Evolutionary conservation across 2,329 filamentous ascomycete species (phyloP), one percentile per base, ranked within the genome.

Genomic region (Pseudocercospora fuligena): DNA sequence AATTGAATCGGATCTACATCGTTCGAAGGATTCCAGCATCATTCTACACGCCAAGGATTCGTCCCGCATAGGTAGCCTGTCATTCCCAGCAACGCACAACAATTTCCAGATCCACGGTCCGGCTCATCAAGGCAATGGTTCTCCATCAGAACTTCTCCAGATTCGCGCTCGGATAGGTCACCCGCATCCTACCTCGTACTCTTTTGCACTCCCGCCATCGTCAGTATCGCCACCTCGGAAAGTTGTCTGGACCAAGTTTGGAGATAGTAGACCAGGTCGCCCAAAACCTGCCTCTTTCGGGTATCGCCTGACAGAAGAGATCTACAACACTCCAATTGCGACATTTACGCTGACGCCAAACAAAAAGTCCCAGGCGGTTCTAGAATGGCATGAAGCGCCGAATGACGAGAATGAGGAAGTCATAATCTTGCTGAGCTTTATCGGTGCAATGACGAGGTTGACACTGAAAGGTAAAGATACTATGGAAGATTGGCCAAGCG

Each of bases 81-180:
- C 58, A 40, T 57, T 57, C 31, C 23, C 53, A 16, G 53, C 53
- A 14, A 57, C 53, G 4, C 53, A 57, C 19, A 57, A 57, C 81
- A 89, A 1, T 76, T 88, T 49, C 23, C 40, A 51, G 6, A 23
- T 59, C 23, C 43, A 58, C 23, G 61, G 60, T 25, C 19, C 60
- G 29, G 43, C n/a, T 19, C 5, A 56, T 4, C 12, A 16, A 27
- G 43, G 47, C 6, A 33, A 65, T 21, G 57, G 27, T 29, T 19
- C 58, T 9, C 54, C 57, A 11, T 47, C 57, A 25, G 47, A 51
- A 33, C 58, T 61, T 14, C 29, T 61, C 49, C 63, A 65, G 47
- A 63, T 61, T 19, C 43, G 60, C 31, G 63, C 60, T 25, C 61
- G 63, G 19, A 51, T 60, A 21, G 60, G 64, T 9, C 36, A 56